Evolutionary conservation across 2,329 filamentous ascomycete species (phyloP).

Genomic region (Pseudogymnoascus sp.): DNA sequence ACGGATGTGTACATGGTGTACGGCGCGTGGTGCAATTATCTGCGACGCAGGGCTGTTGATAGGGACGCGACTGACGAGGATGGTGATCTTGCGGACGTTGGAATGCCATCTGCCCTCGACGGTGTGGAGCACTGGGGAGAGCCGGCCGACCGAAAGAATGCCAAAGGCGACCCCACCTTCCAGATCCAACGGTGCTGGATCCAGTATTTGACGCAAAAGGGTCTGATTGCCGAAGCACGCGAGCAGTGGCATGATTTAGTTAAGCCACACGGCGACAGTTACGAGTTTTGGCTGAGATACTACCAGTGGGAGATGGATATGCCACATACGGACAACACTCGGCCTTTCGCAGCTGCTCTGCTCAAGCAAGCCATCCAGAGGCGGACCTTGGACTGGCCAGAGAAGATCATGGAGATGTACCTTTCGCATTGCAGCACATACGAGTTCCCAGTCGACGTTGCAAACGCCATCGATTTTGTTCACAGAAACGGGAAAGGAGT

Average conservation of each 20-base stretch:
- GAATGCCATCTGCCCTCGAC: conserved; percentile 77
- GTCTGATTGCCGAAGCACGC: conserved; percentile 68
- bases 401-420: conserved; percentile 67
- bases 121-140: conserved; percentile 73
- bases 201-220: conserved; percentile 80
- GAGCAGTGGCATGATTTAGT: conserved; percentile 67
- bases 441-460: conserved; percentile 68
- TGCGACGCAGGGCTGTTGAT: conserved; percentile 77
- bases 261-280: conserved; percentile 64
- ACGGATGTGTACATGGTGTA: conserved; percentile 86
- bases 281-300: conserved; percentile 90
- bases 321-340: conserved; percentile 31
- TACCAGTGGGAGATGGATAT: conserved; percentile 78
- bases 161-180: conserved; percentile 80
- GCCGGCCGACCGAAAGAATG: conserved; percentile 47
- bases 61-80: conserved; percentile 71
- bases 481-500: conserved; percentile 61
- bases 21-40: conserved; percentile 87
- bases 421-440: conserved; percentile 82
- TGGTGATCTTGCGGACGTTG: conserved; percentile 81
- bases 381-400: conserved; percentile 65
- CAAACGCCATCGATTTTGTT: conserved; percentile 65
- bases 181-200: conserved; percentile 87
- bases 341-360: conserved; percentile 64
- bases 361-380: conserved; percentile 61